Evolutionary conservation across 306 rosid species (phyloP).

Genomic region (Senna tora): DNA sequence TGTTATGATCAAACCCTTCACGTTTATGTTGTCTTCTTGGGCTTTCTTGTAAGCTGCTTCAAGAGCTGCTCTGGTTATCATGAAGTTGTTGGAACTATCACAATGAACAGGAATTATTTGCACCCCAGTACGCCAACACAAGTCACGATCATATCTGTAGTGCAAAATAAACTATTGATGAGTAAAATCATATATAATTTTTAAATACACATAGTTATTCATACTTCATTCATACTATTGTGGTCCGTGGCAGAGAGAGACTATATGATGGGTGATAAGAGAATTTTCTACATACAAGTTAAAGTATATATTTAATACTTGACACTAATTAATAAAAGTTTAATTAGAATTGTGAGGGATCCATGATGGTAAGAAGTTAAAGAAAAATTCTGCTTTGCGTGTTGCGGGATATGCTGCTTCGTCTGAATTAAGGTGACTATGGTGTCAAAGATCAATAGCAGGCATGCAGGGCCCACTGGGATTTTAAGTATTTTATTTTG

Average conservation of each 20-base stretch:
- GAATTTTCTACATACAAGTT: slow-evolving; percentile 27
- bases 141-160: slow-evolving; percentile 75
- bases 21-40: slow-evolving; percentile 48
- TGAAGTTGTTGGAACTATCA: slow-evolving; percentile 70
- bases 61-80: slow-evolving; percentile 62
- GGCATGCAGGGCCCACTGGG: slow-evolving; percentile 37
- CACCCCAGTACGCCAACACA: slow-evolving; percentile 77
- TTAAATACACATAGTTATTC: too few species aligned
- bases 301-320: neutral
- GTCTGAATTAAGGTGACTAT: neutral
- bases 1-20: slow-evolving; percentile 79
- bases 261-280: slow-evolving; percentile 18
- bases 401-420: neutral
- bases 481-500: slow-evolving; percentile 6
- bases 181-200: slow-evolving; percentile 14
- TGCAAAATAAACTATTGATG: neutral
- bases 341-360: neutral
- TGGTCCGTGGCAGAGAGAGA: neutral
- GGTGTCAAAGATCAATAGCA: slow-evolving; percentile 39
- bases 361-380: slow-evolving; percentile 28
- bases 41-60: slow-evolving; percentile 74
- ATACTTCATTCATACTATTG: too few species aligned
- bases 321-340: neutral
- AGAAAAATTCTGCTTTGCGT: slow-evolving; percentile 20
- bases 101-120: slow-evolving; percentile 72